These are phyloP conservation scores for Sistotremastrum suecicum DNA, from an alignment of 768 basidiomycete genomes.

Conservation along the genomic window DNA sequence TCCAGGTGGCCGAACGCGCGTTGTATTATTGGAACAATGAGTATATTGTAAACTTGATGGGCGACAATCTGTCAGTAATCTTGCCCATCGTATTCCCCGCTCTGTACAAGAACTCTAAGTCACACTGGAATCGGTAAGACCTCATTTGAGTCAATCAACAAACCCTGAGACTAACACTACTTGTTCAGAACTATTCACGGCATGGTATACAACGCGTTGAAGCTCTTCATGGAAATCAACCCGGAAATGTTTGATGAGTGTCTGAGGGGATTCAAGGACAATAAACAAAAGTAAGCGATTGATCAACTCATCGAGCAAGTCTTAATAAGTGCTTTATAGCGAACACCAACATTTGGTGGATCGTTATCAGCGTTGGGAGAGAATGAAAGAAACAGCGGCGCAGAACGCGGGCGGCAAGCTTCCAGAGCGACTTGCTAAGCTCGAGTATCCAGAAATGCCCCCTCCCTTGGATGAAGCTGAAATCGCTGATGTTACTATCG, in stretches of 20 bases:
- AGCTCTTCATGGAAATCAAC: conserved; percentile 98
- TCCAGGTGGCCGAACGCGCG: conserved; percentile 97
- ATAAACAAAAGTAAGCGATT: conserved; percentile 43
- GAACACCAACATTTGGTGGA: conserved; percentile 77
- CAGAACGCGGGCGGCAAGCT: conserved; percentile 57
- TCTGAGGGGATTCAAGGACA: conserved; percentile 86
- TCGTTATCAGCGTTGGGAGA: conserved; percentile 85
- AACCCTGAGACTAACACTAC: neutral
- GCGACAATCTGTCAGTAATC: conserved; percentile 79
- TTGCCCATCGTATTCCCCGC: conserved; percentile 96
- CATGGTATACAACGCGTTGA: conserved; percentile 98
- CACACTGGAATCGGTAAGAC: conserved; percentile 95
- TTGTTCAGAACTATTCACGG: conserved; percentile 81
- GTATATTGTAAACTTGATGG: conserved; percentile 98
- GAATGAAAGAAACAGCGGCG: conserved; percentile 62
- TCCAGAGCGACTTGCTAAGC: conserved; percentile 53
- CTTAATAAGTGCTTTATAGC: conserved; percentile 25
- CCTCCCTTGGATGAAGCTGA: conserved; percentile 70
- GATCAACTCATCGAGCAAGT: neutral
- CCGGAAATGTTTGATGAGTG: conserved; percentile 90
- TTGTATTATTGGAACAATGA: conserved; percentile 99
- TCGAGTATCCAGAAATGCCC: conserved; percentile 65
- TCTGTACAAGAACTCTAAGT: conserved; percentile 87
- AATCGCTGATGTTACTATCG: conserved; percentile 79
- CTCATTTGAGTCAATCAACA: conserved; percentile 4